Evolutionary conservation across 208 protist genomes (phyloP).

Genomic region (Angomonas ambiguus): DNA sequence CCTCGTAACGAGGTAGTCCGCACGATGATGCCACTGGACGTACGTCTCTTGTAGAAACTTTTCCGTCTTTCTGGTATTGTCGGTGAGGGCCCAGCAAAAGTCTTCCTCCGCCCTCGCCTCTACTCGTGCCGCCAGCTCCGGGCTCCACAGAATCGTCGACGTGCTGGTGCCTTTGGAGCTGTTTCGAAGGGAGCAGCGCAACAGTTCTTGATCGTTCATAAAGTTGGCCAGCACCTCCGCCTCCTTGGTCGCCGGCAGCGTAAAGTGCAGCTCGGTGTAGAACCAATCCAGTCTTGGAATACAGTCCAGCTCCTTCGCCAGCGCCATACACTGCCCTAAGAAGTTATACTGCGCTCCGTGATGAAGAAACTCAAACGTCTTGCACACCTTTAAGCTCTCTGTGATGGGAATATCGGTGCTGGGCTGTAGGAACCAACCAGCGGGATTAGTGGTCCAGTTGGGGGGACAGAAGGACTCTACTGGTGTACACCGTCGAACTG

Average conservation of each 20-base stretch:
- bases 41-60: slow-evolving; percentile 82
- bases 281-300: slow-evolving; percentile 81
- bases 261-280: slow-evolving; percentile 67
- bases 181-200: slow-evolving; percentile 75
- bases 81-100: slow-evolving; percentile 82
- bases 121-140: slow-evolving; percentile 52
- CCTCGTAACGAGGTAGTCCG: slow-evolving; percentile 82
- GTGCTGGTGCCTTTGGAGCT: slow-evolving; percentile 47
- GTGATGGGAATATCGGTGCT: slow-evolving; percentile 26
- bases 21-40: slow-evolving; percentile 84
- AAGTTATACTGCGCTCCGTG: slow-evolving; percentile 79
- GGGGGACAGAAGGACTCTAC: slow-evolving; percentile 40
- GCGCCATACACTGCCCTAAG: slow-evolving; percentile 73
- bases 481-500: not conserved
- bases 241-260: slow-evolving; percentile 53
- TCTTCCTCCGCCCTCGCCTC: slow-evolving; percentile 42
- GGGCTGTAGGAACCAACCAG: slow-evolving; percentile 64
- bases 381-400: slow-evolving; percentile 57
- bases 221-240: slow-evolving; percentile 75
- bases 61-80: slow-evolving; percentile 67
- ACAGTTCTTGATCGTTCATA: slow-evolving; percentile 82
- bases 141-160: slow-evolving; percentile 62
- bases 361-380: slow-evolving; percentile 78
- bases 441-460: slow-evolving; percentile 51
- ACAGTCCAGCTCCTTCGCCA: slow-evolving; percentile 73